phyloP scores from a whole-genome alignment of 768 basidiomycete species.

The Suillus tomentosus region DNA sequence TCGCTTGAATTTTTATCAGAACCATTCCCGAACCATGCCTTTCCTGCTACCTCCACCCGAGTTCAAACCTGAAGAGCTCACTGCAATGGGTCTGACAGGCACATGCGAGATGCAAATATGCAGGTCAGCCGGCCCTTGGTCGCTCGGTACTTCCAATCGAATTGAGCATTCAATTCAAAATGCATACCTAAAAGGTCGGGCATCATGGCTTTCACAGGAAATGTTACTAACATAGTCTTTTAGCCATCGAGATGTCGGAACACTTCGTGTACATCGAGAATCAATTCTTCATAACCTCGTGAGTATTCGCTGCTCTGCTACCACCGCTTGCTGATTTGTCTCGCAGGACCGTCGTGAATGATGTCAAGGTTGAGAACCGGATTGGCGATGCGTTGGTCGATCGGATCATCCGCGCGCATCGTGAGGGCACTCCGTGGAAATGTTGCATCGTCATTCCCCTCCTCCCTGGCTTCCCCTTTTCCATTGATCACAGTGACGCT shows the following conservation, averaged over 20 bases:
- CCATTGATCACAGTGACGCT: slow-evolving; percentile 91
- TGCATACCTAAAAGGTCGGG: slow-evolving; percentile 84
- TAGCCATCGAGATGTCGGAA: slow-evolving; percentile 91
- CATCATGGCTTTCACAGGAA: not conserved
- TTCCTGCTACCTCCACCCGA: slow-evolving; percentile 94
- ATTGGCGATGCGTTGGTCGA: slow-evolving; percentile 94
- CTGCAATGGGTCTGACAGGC: slow-evolving; percentile 81
- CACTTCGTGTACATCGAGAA: slow-evolving; percentile 99
- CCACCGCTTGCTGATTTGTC: slow-evolving; percentile 6
- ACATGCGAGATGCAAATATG: slow-evolving; percentile 98
- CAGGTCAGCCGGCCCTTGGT: slow-evolving; percentile 95
- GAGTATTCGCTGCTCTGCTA: slow-evolving; percentile 29
- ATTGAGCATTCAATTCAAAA: slow-evolving; percentile 94
- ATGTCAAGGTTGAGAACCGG: slow-evolving; percentile 85
- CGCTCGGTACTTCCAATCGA: slow-evolving; percentile 82
- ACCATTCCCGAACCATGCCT: slow-evolving; percentile 90
- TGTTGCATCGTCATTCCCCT: slow-evolving; percentile 92
- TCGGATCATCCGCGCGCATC: slow-evolving; percentile 87
- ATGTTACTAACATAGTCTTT: slow-evolving; percentile 9
- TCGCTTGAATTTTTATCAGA: slow-evolving; percentile 47
- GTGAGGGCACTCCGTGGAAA: slow-evolving; percentile 81
- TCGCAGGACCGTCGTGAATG: slow-evolving; percentile 76
- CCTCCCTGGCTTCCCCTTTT: slow-evolving; percentile 90
- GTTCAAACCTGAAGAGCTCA: slow-evolving; percentile 79
- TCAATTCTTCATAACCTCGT: slow-evolving; percentile 92